Evolutionary conservation across 805 yeast genomes (phyloP).

Genomic region (Nakazawaea holstii): DNA sequence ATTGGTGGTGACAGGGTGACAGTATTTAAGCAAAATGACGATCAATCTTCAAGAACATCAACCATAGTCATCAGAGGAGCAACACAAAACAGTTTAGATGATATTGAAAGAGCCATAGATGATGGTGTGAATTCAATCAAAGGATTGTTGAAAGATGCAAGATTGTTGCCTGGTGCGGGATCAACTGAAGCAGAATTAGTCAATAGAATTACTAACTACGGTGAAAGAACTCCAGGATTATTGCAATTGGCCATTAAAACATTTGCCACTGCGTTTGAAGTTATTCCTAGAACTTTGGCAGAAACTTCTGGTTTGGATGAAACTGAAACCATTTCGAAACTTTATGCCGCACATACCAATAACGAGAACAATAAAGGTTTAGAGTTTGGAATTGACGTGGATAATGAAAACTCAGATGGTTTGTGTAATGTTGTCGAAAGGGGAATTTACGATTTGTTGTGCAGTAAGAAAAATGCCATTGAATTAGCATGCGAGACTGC

Average conservation of each 20-base stretch:
- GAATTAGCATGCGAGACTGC: constrained; percentile 95
- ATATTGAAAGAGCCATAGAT: constrained; percentile 94
- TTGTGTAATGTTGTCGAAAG: constrained; percentile 63
- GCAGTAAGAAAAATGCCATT: constrained; percentile 82
- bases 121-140: constrained; percentile 93
- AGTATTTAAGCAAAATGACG: constrained; percentile 72
- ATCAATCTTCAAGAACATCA: constrained; percentile 69
- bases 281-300: constrained; percentile 85
- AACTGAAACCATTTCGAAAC: constrained; percentile 80
- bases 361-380: constrained; percentile 23
- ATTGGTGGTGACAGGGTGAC: constrained; percentile 98
- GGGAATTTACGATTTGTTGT: constrained; percentile 73
- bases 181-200: constrained; percentile 88
- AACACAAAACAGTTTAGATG: constrained; percentile 88
- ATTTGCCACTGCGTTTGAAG: constrained; percentile 92
- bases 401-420: constrained; percentile 63
- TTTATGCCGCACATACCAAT: constrained; percentile 82
- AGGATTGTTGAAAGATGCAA: constrained; percentile 76
- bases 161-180: constrained; percentile 94
- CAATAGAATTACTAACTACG: constrained; percentile 70
- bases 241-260: constrained; percentile 91
- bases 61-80: constrained; percentile 96
- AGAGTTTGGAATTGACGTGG: constrained; percentile 71
- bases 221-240: constrained; percentile 92
- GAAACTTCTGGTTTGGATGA: constrained; percentile 93